Conservation (phyloP, 345 rosid species). For the Ceriops zippeliana region DNA sequence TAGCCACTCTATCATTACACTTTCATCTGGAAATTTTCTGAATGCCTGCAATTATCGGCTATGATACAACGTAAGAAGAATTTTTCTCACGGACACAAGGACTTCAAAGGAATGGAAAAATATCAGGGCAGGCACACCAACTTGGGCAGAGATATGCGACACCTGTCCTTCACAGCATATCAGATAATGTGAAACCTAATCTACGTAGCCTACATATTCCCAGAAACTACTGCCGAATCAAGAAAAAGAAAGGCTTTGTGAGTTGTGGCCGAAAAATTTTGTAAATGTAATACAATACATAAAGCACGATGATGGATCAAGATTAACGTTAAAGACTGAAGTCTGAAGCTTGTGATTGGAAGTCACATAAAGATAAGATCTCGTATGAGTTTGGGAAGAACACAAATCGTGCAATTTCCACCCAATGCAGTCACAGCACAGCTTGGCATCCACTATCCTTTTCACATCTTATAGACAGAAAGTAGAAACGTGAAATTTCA, state of each 20-base stretch:
- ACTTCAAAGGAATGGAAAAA: too few relatives aligned
- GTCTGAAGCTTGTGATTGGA: not conserved
- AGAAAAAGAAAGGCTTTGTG: too few relatives aligned
- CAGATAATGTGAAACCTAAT: too few relatives aligned
- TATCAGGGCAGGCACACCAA: too few relatives aligned
- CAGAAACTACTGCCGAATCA: too few relatives aligned
- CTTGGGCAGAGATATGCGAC: too few relatives aligned
- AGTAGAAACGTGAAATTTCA: too few relatives aligned
- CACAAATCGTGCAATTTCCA: too few relatives aligned
- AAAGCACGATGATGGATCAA: not conserved
- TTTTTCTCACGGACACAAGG: not conserved
- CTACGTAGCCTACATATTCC: too few relatives aligned
- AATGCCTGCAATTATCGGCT: constrained; percentile 47
- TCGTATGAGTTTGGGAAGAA: not conserved
- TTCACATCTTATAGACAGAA: not conserved
- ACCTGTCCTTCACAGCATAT: too few relatives aligned
- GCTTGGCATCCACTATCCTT: not conserved
- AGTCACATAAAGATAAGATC: not conserved
- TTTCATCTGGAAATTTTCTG: constrained; percentile 58
- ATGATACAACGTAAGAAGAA: constrained; percentile 5
- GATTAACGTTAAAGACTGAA: not conserved
- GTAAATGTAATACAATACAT: too few relatives aligned
- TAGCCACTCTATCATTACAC: constrained; percentile 76
- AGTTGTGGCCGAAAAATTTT: too few relatives aligned
- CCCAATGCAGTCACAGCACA: not conserved